phyloP scores from a whole-genome alignment of 331 rosid species.

The Phaseolus coccineus region DNA sequence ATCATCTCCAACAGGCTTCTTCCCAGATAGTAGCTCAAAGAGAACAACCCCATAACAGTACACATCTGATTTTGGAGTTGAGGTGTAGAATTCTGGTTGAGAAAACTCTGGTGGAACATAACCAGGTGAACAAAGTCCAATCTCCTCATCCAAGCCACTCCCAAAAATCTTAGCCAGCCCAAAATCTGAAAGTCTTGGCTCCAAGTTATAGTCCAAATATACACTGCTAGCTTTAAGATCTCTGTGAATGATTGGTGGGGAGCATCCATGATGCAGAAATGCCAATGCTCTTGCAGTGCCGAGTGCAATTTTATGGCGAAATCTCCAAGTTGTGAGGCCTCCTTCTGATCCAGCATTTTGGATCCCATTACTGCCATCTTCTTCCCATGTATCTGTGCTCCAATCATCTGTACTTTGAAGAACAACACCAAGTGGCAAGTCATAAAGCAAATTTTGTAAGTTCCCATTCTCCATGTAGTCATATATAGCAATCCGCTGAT shows the following conservation, averaged over 20 bases:
- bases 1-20: constrained; percentile 77
- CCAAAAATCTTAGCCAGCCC: constrained; percentile 88
- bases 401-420: constrained; percentile 83
- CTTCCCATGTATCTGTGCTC: constrained; percentile 94
- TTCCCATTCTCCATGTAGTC: constrained; percentile 97
- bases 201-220: constrained; percentile 77
- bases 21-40: constrained; percentile 80
- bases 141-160: constrained; percentile 74
- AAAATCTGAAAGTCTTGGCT: constrained; percentile 85
- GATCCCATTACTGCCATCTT: constrained; percentile 61
- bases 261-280: constrained; percentile 92
- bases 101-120: constrained; percentile 82
- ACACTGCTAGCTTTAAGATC: constrained; percentile 89
- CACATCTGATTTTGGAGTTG: constrained; percentile 83
- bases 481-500: constrained; percentile 89
- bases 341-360: constrained; percentile 80
- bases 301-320: constrained; percentile 87
- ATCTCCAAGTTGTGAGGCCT: constrained; percentile 76
- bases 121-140: constrained; percentile 68
- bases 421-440: constrained; percentile 76
- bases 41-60: constrained; percentile 88
- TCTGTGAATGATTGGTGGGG: constrained; percentile 86
- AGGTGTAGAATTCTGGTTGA: constrained; percentile 58
- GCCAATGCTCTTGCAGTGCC: constrained; percentile 90
- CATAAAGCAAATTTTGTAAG: constrained; percentile 87